A percentile compares a stretch with the other conserved stretches of the same genome.
These are phyloP conservation scores for Pyronema domesticum DNA, from an alignment of 495 filamentous ascomycete species.

Conservation along the genomic window DNA sequence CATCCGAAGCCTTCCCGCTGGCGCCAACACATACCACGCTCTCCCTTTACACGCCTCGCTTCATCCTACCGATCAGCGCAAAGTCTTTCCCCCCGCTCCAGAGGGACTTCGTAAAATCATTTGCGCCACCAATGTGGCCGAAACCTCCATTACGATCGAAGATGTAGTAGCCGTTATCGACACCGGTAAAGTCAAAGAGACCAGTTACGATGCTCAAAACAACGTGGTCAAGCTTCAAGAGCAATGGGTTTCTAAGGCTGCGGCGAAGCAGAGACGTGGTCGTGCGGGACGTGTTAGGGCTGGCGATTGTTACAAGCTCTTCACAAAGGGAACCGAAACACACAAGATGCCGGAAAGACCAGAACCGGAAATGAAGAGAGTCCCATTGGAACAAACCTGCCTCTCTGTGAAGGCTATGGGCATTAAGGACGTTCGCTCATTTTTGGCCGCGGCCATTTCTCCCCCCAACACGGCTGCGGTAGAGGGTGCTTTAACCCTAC, in stretches of 20 bases:
- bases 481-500: slow-evolving; percentile 58
- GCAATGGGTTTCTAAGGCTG: slow-evolving; percentile 85
- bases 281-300: slow-evolving; percentile 82
- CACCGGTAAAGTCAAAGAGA: slow-evolving; percentile 88
- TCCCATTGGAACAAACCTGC: slow-evolving; percentile 86
- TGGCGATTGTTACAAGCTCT: slow-evolving; percentile 89
- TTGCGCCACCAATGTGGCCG: slow-evolving; percentile 87
- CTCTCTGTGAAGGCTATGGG: slow-evolving; percentile 91
- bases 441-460: slow-evolving; percentile 72
- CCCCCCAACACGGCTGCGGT: slow-evolving; percentile 73
- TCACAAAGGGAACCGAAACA: slow-evolving; percentile 61
- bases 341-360: slow-evolving; percentile 73
- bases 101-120: slow-evolving; percentile 75
- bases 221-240: slow-evolving; percentile 91
- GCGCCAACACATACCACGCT: slow-evolving; percentile 36
- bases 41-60: slow-evolving; percentile 88
- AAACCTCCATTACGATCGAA: slow-evolving; percentile 95
- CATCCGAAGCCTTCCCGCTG: slow-evolving; percentile 46
- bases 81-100: slow-evolving; percentile 65
- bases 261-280: slow-evolving; percentile 91
- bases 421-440: slow-evolving; percentile 55
- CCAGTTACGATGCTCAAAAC: slow-evolving; percentile 75
- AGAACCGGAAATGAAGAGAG: slow-evolving; percentile 81
- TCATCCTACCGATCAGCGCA: slow-evolving; percentile 64
- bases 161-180: slow-evolving; percentile 96